phyloP scores from a whole-genome alignment of 148 eudicot genomes.

The Vaccinium myrtillus region DNA sequence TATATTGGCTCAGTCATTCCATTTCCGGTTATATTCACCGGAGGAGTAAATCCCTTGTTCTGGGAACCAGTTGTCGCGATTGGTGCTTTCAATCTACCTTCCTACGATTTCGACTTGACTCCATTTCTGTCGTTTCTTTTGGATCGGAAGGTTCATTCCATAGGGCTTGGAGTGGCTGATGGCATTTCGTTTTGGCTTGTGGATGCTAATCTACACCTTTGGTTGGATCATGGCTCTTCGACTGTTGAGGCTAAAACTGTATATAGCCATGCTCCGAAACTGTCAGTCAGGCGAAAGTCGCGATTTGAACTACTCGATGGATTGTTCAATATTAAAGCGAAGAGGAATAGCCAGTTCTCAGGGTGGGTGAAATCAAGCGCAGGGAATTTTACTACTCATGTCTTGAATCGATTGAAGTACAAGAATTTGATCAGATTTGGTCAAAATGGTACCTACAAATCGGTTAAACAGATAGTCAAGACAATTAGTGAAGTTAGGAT shows the following conservation, averaged over 20 bases:
- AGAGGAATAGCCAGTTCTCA: conserved; percentile 42
- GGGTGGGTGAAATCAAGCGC: conserved; percentile 69
- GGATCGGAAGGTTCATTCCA: conserved; percentile 54
- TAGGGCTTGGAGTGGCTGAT: conserved; percentile 62
- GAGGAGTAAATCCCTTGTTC: conserved; percentile 83
- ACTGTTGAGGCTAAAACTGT: conserved; percentile 41
- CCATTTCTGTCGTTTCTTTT: conserved; percentile 60
- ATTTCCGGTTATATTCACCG: conserved; percentile 78
- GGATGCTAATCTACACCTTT: conserved; percentile 82
- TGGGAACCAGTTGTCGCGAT: conserved; percentile 88
- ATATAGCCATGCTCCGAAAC: conserved; percentile 25
- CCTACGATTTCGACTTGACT: conserved; percentile 76
- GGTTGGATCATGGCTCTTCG: conserved; percentile 53
- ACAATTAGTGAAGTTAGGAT: conserved; percentile 35
- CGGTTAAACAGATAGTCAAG: conserved; percentile 49
- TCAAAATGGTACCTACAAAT: conserved; percentile 46
- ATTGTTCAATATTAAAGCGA: conserved; percentile 40
- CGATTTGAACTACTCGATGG: conserved; percentile 56
- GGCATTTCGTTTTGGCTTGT: conserved; percentile 75
- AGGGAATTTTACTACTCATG: conserved; percentile 60
- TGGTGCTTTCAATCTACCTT: conserved; percentile 81
- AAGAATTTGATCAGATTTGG: conserved; percentile 48
- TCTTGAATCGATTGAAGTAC: conserved; percentile 39
- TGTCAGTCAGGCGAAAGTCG: conserved; percentile 28
- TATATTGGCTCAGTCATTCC: conserved; percentile 63